Conservation (phyloP, 192 early-diverging fungal species). For the Coemansia aciculifera region DNA sequence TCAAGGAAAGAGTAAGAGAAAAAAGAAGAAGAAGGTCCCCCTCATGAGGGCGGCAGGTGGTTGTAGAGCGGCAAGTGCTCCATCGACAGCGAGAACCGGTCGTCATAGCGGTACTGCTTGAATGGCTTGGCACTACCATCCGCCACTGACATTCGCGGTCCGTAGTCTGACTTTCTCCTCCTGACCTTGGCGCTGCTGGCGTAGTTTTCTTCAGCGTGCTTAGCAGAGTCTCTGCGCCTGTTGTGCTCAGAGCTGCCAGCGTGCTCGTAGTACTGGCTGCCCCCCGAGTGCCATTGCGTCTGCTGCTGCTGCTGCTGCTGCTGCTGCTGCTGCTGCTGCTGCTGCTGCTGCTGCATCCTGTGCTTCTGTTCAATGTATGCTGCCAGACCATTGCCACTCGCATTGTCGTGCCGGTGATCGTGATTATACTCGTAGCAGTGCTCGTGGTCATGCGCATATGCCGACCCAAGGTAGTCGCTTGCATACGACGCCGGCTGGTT, state of each 20-base stretch:
- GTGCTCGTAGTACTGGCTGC: conserved; percentile 3
- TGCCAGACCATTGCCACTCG: not conserved
- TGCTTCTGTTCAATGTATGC: not conserved
- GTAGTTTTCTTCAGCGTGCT: not conserved
- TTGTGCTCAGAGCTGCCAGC: not conserved
- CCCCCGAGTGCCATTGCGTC: not conserved
- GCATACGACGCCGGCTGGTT: conserved; percentile 10
- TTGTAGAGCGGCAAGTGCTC: conserved; percentile 32
- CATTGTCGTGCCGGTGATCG: not conserved
- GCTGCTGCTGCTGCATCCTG: not conserved
- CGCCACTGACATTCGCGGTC: not conserved
- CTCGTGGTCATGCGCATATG: not conserved
- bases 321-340: not conserved
- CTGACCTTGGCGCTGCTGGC: not conserved
- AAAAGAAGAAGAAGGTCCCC: not conserved
- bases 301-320: not conserved
- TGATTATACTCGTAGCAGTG: not conserved
- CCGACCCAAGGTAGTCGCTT: conserved; percentile 6
- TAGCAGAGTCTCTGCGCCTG: not conserved
- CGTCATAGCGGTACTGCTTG: conserved; percentile 28
- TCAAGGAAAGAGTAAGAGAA: not conserved
- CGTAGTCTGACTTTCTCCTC: conserved; percentile 5
- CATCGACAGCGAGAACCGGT: conserved; percentile 33
- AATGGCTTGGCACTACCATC: not conserved
- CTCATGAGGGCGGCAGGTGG: not conserved